phyloP scores from a whole-genome alignment of 805 yeast species.

The Candida adriatica region DNA sequence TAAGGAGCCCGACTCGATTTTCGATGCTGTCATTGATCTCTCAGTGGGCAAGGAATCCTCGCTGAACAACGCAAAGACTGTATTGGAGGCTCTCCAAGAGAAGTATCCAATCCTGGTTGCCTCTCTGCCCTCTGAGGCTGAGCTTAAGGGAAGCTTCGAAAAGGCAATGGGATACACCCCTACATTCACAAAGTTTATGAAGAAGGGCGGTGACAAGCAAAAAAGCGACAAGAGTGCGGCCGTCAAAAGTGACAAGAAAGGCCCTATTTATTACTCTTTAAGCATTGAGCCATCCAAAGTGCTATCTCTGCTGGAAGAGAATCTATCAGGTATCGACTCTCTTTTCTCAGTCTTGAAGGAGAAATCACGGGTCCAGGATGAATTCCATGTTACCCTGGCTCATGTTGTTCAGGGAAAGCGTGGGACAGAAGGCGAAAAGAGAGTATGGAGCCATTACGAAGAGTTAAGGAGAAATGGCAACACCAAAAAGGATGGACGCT shows the following conservation, averaged over 20 bases:
- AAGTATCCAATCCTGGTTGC: conserved; percentile 40
- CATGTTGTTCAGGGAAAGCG: conserved; percentile 35
- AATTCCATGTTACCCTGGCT: conserved; percentile 63
- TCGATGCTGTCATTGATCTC: conserved; percentile 61
- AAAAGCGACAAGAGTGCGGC: too few relatives aligned
- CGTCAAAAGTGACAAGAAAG: too few relatives aligned
- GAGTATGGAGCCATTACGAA: conserved; percentile 24
- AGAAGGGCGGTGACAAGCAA: too few relatives aligned
- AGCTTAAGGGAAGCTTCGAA: conserved; percentile 40
- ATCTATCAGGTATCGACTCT: too few relatives aligned
- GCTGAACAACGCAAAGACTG: conserved; percentile 37
- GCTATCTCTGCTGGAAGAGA: too few relatives aligned
- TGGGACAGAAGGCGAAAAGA: conserved; percentile 21
- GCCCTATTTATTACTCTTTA: too few relatives aligned
- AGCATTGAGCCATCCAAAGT: too few relatives aligned
- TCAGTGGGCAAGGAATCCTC: conserved; percentile 40
- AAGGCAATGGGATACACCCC: conserved; percentile 53
- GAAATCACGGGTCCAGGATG: conserved; percentile 36
- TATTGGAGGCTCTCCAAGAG: conserved; percentile 33
- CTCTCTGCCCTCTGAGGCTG: conserved; percentile 33
- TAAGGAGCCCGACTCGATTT: conserved; percentile 53
- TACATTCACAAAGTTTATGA: conserved; percentile 31
- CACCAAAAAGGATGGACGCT: conserved; percentile 23
- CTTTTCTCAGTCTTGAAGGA: conserved; percentile 20
- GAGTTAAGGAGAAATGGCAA: conserved; percentile 5